Percentiles rank a stretch among this genome's conserved stretches.
These are phyloP conservation scores for Solanum gracilifrons DNA, from an alignment of 257 asterid species.

Conservation along the genomic window DNA sequence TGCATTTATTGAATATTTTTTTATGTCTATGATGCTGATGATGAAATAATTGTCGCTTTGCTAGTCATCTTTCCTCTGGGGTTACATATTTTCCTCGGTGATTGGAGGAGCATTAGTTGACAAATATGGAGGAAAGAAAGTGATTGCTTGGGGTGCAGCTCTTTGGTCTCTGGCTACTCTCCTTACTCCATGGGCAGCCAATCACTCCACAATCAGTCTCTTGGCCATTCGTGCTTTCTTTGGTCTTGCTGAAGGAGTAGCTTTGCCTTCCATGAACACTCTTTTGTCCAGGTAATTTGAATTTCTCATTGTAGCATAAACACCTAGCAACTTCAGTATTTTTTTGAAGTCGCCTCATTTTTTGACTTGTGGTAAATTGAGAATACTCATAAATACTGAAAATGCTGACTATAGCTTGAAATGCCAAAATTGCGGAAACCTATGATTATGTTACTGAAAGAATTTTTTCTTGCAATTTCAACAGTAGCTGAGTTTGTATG, in stretches of 20 bases:
- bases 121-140: conserved; percentile 74
- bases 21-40: background rate
- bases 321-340: background rate
- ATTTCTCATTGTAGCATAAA: background rate
- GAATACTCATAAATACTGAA: background rate
- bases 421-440: background rate
- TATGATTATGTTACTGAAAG: background rate
- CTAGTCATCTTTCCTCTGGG: conserved; percentile 98
- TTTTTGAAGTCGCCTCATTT: background rate
- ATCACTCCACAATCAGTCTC: conserved; percentile 76
- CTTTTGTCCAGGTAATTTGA: conserved; percentile 62
- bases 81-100: conserved; percentile 83
- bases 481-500: background rate
- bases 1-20: background rate
- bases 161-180: conserved; percentile 93
- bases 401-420: background rate
- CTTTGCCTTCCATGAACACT: conserved; percentile 88
- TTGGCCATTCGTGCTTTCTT: conserved; percentile 82
- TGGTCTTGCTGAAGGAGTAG: conserved; percentile 95
- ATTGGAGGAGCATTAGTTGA: conserved; percentile 95
- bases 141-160: conserved; percentile 88
- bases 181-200: conserved; percentile 93
- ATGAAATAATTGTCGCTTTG: conserved; percentile 2
- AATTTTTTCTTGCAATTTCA: background rate
- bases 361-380: background rate